Evolutionary conservation across 208 protist genomes (phyloP).

Genomic region (Leishmania amazonensis): DNA sequence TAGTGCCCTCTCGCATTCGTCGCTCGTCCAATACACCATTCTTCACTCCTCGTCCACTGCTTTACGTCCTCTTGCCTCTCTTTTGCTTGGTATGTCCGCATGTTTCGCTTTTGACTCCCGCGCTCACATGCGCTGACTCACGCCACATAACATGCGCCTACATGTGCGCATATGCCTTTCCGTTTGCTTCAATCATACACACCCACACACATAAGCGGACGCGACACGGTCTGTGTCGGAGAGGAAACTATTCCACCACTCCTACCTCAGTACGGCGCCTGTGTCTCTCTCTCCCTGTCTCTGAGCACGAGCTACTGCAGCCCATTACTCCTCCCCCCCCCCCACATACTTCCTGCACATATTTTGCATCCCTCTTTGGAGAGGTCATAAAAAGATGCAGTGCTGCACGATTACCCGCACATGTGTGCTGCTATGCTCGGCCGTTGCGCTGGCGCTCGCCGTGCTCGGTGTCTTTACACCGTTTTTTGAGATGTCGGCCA

Average conservation of each 20-base stretch:
- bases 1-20: neutral
- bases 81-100: neutral
- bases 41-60: neutral
- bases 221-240: too few relatives aligned
- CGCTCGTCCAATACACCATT: neutral
- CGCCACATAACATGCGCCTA: neutral
- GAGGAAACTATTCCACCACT: neutral
- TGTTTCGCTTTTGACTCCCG: neutral
- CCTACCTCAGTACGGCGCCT: neutral
- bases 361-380: neutral
- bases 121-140: neutral
- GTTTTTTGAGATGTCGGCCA: slow-evolving; percentile 17
- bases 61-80: neutral
- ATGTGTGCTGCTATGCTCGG: slow-evolving; percentile 17
- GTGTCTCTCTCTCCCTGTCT: neutral
- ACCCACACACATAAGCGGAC: neutral
- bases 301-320: neutral
- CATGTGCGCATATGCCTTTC: neutral
- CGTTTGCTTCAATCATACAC: neutral
- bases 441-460: slow-evolving; percentile 18
- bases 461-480: slow-evolving; percentile 27
- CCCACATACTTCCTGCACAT: neutral
- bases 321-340: neutral
- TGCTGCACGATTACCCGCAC: slow-evolving; percentile 16
- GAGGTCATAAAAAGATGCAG: slow-evolving; percentile 1